Conservation (phyloP, 306 rosid genomes). For the Prunus mira region DNA sequence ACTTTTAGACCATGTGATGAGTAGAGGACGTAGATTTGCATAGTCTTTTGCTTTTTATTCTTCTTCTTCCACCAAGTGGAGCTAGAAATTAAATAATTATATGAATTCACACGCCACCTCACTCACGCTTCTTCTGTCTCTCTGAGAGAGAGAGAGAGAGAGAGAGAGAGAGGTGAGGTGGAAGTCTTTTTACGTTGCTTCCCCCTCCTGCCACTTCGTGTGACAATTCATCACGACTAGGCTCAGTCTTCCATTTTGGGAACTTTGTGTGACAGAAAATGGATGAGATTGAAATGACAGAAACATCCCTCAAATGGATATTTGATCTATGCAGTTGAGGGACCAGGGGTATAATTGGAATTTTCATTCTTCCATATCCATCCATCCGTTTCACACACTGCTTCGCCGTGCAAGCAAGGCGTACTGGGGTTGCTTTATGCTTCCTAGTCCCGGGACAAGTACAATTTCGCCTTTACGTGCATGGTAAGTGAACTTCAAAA, state of each 20-base stretch:
- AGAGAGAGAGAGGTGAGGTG: not conserved
- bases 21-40: not conserved
- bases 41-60: not conserved
- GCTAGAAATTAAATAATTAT: not conserved
- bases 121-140: slow-evolving; percentile 9
- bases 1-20: not conserved
- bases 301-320: slow-evolving; percentile 23
- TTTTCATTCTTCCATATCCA: not conserved
- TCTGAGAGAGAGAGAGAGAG: too few relatives aligned
- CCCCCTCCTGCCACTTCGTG: not conserved
- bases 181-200: slow-evolving; percentile 20
- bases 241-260: not conserved
- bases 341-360: slow-evolving; percentile 21
- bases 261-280: not conserved
- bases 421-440: slow-evolving; percentile 78
- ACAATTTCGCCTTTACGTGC: slow-evolving; percentile 77
- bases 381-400: not conserved
- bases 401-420: slow-evolving; percentile 83
- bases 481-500: slow-evolving; percentile 65
- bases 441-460: slow-evolving; percentile 69
- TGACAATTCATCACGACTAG: slow-evolving; percentile 17
- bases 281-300: slow-evolving; percentile 22
- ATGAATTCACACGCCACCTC: slow-evolving; percentile 39
- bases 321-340: not conserved
- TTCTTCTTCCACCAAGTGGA: not conserved